phyloP scores from a whole-genome alignment of 495 filamentous ascomycete genomes.

The Annulohypoxylon stygium region DNA sequence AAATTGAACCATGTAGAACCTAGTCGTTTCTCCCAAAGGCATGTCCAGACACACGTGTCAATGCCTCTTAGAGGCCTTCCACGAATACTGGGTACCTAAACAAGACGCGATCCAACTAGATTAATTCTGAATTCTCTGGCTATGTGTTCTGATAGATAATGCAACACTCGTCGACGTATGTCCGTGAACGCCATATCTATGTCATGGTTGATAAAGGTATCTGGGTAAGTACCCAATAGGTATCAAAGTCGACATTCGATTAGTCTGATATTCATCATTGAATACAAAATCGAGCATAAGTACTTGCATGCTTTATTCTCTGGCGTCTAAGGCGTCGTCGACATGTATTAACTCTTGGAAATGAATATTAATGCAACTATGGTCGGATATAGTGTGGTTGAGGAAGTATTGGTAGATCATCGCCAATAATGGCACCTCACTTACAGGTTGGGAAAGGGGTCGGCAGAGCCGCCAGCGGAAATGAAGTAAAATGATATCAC shows the following conservation, averaged over 20 bases:
- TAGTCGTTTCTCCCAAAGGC: not conserved
- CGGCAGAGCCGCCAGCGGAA: constrained; percentile 35
- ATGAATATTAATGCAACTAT: not conserved
- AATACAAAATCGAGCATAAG: not conserved
- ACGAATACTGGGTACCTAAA: too few relatives aligned
- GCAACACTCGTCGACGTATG: not conserved
- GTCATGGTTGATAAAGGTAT: not conserved
- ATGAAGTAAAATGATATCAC: constrained; percentile 39
- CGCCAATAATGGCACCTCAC: constrained; percentile 16
- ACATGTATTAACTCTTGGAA: constrained; percentile 18
- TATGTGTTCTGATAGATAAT: not conserved
- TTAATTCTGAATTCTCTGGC: not conserved
- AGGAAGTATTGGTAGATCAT: constrained; percentile 6
- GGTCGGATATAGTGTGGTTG: not conserved
- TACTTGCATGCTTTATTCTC: not conserved
- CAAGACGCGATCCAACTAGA: too few relatives aligned
- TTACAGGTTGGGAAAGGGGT: constrained; percentile 28
- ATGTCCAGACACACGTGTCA: too few relatives aligned
- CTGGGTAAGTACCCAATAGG: not conserved
- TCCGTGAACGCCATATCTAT: not conserved
- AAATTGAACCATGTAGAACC: not conserved
- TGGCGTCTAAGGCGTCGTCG: not conserved
- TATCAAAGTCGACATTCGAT: not conserved
- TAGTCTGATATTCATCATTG: not conserved
- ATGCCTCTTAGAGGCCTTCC: too few relatives aligned